Percentiles rank a stretch among this genome's conserved stretches.
Evolutionary conservation across 768 basidiomycete genomes (phyloP).

Genomic region (Tulasnella sp.): DNA sequence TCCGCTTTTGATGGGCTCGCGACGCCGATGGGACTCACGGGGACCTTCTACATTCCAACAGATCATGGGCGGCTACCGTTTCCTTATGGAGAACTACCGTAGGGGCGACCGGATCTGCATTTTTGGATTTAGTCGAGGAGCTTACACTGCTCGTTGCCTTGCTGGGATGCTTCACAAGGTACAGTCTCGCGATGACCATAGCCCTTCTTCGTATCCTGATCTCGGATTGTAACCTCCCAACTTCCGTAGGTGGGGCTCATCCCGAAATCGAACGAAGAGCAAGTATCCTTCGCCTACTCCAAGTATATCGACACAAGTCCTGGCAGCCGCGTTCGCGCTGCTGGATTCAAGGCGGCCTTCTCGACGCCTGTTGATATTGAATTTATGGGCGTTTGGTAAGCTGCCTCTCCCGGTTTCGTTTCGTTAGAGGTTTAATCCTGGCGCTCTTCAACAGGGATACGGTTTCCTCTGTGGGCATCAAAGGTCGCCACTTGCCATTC

Average conservation of each 20-base stretch:
- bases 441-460: slow-evolving; percentile 30
- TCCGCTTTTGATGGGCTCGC: background rate
- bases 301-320: slow-evolving; percentile 22
- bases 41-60: background rate
- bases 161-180: slow-evolving; percentile 55
- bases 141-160: slow-evolving; percentile 33
- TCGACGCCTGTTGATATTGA: slow-evolving; percentile 29
- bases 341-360: slow-evolving; percentile 32
- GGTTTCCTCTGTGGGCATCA: slow-evolving; percentile 31
- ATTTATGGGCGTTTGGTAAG: slow-evolving; percentile 32
- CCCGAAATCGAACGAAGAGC: slow-evolving; percentile 21
- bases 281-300: slow-evolving; percentile 18
- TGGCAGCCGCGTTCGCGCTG: slow-evolving; percentile 20
- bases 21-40: background rate
- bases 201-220: background rate
- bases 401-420: slow-evolving; percentile 21
- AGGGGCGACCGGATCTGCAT: slow-evolving; percentile 38
- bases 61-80: slow-evolving; percentile 26
- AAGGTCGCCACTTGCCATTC: slow-evolving; percentile 33
- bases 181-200: background rate
- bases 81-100: slow-evolving; percentile 24
- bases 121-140: slow-evolving; percentile 38
- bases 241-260: slow-evolving; percentile 36
- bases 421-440: too few relatives aligned
- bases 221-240: background rate